Base-by-base conservation (phyloP, 805 yeast genomes). In the Ogataea angusta region DNA sequence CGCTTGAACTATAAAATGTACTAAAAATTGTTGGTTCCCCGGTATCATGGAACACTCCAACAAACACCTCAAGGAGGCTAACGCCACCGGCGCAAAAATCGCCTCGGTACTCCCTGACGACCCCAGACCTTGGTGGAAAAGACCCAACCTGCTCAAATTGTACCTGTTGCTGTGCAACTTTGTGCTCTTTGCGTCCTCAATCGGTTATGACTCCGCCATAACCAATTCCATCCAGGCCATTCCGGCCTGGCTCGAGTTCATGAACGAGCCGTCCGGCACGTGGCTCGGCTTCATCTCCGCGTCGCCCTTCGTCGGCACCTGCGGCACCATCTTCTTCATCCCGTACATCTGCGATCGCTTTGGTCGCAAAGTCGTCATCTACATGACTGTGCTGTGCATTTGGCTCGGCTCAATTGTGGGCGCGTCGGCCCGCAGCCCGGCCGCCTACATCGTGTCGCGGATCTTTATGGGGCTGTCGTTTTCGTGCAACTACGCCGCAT, bases 221-320 rank as follows among this genome's bases (percentile, higher is more conserved):
- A 49, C 52, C 22, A 47, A 41, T 35, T 41, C 52, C 8, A 45
- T 49, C 27, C 54, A 49, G 28, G 52, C 52, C 4, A 36, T 49
- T 12, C 36, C 45, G 10, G 34, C n/a, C 10, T 49, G 54, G 54
- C 32, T 23, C n/a, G 17, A 21, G 9, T 34, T 47, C 29, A 49
- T 48, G 52, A 40, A 40, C 21, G n/a, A 43, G 9, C 54, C 54
- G 7, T 21, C 38, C 4, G 52, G 52, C 3, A 45, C 48, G 4
- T 47, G 52, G 52, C 42, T 49, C 6, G 54, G 54, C 3, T 47
- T 49, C 38, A 47, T 49, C 34, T 42, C 40, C 15, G 52, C 52
- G 3, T 43, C 47, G n/a, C 52, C 52, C 4, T 49, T 49, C 18
- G 42, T 49, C 12, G 54, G 54, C 10, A 43, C 52, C 14, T 39